Evolutionary conservation across 1,284 basidiomycete species (phyloP).

Genomic region (Fistulina hepatica): DNA sequence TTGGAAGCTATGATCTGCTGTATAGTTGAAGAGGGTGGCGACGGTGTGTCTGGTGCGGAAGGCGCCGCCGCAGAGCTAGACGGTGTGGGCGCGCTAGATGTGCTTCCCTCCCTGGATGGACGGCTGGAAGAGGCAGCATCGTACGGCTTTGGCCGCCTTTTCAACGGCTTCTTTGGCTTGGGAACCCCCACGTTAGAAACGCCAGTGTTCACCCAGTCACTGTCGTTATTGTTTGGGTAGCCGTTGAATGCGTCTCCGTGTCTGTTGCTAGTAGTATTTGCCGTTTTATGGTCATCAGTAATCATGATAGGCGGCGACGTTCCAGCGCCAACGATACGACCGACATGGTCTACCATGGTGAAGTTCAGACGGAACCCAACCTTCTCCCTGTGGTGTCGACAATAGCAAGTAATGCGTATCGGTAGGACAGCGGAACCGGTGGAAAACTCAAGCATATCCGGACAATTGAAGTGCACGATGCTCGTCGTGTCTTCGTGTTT

Average conservation of each 20-base stretch:
- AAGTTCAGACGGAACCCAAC: slow-evolving; percentile 92
- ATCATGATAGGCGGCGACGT: slow-evolving; percentile 94
- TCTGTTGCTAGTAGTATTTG: slow-evolving; percentile 20
- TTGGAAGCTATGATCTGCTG: slow-evolving; percentile 25
- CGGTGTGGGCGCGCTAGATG: slow-evolving; percentile 40
- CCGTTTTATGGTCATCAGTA: slow-evolving; percentile 97
- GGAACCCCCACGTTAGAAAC: slow-evolving; percentile 21
- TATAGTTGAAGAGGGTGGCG: slow-evolving; percentile 15
- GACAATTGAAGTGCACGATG: slow-evolving; percentile 94
- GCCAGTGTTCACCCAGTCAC: too few species aligned
- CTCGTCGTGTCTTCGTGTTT: slow-evolving; percentile 65
- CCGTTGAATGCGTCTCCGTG: slow-evolving; percentile 14
- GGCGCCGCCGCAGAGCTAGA: slow-evolving; percentile 27
- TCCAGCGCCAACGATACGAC: slow-evolving; percentile 76
- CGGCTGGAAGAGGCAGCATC: slow-evolving; percentile 32
- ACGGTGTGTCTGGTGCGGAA: background rate
- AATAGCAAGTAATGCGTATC: slow-evolving; percentile 96
- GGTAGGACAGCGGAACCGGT: slow-evolving; percentile 84
- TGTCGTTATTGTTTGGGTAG: slow-evolving; percentile 24
- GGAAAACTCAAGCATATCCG: slow-evolving; percentile 84
- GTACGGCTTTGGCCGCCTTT: slow-evolving; percentile 41
- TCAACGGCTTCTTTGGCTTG: slow-evolving; percentile 20
- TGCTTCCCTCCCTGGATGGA: slow-evolving; percentile 39
- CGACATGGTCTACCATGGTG: slow-evolving; percentile 73
- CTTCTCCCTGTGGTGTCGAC: slow-evolving; percentile 97